These are phyloP conservation scores for Sclerotinia subarctica DNA, from an alignment of 2,329 filamentous ascomycete genomes.

Conservation along the genomic window DNA sequence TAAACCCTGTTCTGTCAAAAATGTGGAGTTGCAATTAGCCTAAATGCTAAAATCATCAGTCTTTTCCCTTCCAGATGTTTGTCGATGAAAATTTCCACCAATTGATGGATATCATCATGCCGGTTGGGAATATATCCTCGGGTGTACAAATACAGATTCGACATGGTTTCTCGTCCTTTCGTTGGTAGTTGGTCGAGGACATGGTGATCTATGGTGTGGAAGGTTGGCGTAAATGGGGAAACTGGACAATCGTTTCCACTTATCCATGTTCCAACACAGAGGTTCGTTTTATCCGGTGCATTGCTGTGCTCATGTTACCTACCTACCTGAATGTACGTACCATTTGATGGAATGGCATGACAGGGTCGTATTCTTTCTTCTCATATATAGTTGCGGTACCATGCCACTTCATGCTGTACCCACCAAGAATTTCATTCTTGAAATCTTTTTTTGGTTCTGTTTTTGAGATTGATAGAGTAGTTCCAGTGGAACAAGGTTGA, in stretches of 20 bases:
- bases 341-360: background rate
- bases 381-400: conserved; percentile 20
- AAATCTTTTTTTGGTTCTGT: background rate
- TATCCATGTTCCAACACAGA: conserved; percentile 14
- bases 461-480: background rate
- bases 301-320: background rate
- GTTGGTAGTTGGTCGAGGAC: background rate
- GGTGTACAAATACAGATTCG: background rate
- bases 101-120: background rate
- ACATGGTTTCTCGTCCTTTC: background rate
- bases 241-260: background rate
- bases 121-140: background rate
- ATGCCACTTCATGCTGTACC: conserved; percentile 2
- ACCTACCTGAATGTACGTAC: background rate
- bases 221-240: background rate
- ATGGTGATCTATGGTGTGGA: background rate
- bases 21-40: background rate
- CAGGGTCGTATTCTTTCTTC: background rate
- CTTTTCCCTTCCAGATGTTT: background rate
- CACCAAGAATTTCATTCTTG: conserved; percentile 7
- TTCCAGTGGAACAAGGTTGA: background rate
- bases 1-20: background rate
- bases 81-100: conserved; percentile 4
- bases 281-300: conserved; percentile 15
- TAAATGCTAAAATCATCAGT: conserved; percentile 5